Evolutionary conservation across 805 yeast genomes (phyloP), one percentile per base, ranked within the genome.

Genomic region (Barnettozyma pratensis): DNA sequence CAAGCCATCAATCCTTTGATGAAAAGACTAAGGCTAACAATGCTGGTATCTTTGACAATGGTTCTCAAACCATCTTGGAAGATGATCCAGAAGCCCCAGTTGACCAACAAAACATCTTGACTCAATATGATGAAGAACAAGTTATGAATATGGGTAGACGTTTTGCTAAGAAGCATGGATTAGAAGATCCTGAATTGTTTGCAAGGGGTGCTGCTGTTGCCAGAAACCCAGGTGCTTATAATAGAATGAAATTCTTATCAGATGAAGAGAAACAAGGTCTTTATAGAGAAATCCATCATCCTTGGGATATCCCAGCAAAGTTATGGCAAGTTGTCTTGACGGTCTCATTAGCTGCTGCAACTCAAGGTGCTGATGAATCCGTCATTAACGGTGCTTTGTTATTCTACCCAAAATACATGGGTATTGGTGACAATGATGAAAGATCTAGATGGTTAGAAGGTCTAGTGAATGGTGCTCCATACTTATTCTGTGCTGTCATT

Each of bases 351-450:
- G 85, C 87, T 45, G 91, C 90, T 25, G 86, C 86, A 25, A 85
- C 83, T 38, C 89, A 83, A 63, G 90, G 91, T 64, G 83, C 85
- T 83, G 90, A 85, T 66, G 88, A 85, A 63, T 71, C 87, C 5
- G 88, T 85, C 26, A 78, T 84, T 51, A 83, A 83, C 57, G 91
- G 91, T 54, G 90, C 90, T 7, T 72, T 77, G 46, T 64, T 84
- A 45, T 79, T 77, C 60, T 84, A 80, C 62, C 86, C 87, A 2
- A 47, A 54, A 2, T 74, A 69, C 26, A 72, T 84, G 61, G 83
- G 81, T 3, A 70, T 85, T 40, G 74, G 69, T 19, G 57, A 64
- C 19, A 73, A 64, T 25, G 70, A 73, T 41, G 69, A 75, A 41
- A 64, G 79, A 56, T 73, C 79, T 40, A 75, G 76, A 45, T 78